Base-by-base conservation (phyloP, 2,329 filamentous ascomycete genomes). In the Xylariomycetidae sp. region DNA sequence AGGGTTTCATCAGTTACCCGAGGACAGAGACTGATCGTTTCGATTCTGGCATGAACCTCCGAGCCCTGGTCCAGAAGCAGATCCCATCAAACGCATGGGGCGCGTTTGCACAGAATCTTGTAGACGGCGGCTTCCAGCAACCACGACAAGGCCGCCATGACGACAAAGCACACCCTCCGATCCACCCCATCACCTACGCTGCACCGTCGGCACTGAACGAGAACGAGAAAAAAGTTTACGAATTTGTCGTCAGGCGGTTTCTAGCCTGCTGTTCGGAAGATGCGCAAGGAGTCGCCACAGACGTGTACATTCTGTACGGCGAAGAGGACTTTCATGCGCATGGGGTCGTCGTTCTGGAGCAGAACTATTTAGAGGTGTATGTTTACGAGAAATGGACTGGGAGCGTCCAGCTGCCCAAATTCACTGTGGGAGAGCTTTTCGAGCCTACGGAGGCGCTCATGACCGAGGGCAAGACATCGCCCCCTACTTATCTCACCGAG, bases 21-120 rank as follows among this genome's bases (percentile, higher is more conserved):
- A 81, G 92, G 61, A 98, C 92, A 0, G 92, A 98, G 60, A 98
- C 92, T 0, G 92, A 98, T 58, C 85, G 90, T 19, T 98, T 97
- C 53, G 89, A 96, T 52, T 79, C 78, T 50, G 90, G 76, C 4
- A 96, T 97, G 67, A 82, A 97, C 54, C 70, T 98, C 14, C 78
- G 76, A 42, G 75, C 72, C 15, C 67, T 98, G 7, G 75, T 96
- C 13, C 78, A 86, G 50, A 96, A 94, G 53, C 92, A 98, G 58
- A 79, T 77, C 1, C 79, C 80, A 38, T 86, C 88, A 53, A 64
- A 67, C 26, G 64, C 71, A 42, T 98, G 90, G 92, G 88, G 88
- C 0, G 56, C 64, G 14, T 95, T 89, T 58, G 88, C 90, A 4
- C 83, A 84, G 56, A 70, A 70, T 13, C 71, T 97, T 8, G 65